Base-by-base conservation (phyloP, 768 basidiomycete genomes). In the Trametes cubensis region DNA sequence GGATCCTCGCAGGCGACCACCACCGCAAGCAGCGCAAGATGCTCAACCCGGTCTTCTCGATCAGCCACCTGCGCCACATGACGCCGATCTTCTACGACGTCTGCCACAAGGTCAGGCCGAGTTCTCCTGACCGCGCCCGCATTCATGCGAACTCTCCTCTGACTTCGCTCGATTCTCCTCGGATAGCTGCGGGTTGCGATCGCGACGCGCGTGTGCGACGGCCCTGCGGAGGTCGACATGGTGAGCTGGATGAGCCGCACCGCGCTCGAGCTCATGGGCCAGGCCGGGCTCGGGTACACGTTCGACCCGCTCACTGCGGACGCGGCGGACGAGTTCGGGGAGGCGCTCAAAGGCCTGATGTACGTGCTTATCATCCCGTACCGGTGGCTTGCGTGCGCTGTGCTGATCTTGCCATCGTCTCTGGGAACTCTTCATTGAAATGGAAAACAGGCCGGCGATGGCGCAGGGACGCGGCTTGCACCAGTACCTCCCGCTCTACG, bases 281-380 rank as follows among this genome's bases (percentile, higher is more conserved):
- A 79, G 70, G 77, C 76, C 25, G 80, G 82, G 5, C 73, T 83
- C 18, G 78, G 78, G 1, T 74, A 70, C 52, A 73, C 76, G 2
- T 77, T 78, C 58, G 75, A 77, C 54, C 56, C 66, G 7, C 70
- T 83, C 4, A 63, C 61, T 6, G 75, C 75, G 47, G 74, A 76
- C 0, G 74, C 41, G 2, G 15, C 53, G 40, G 59, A 62, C 23
- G 41, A 46, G 23, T 60, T 42, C 28, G 61, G 54, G 11, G 55
- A 47, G 21, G 58, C 61, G 4, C 40, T 66, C 15, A 66, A 66
- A 18, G 25, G 20, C 73, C 63, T 75, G 69, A n/a, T 81, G 67
- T 72, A 30, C 48, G 70, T 61, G 6, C n/a, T 25, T 15, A 10
- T 20, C 26, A 6, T 39, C 23, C 46, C n/a, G 26, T 45, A 11